A percentile compares a stretch with the other conserved stretches of the same genome.
phyloP scores from a whole-genome alignment of 805 yeast genomes.

The Ogataea parapolymorpha region DNA sequence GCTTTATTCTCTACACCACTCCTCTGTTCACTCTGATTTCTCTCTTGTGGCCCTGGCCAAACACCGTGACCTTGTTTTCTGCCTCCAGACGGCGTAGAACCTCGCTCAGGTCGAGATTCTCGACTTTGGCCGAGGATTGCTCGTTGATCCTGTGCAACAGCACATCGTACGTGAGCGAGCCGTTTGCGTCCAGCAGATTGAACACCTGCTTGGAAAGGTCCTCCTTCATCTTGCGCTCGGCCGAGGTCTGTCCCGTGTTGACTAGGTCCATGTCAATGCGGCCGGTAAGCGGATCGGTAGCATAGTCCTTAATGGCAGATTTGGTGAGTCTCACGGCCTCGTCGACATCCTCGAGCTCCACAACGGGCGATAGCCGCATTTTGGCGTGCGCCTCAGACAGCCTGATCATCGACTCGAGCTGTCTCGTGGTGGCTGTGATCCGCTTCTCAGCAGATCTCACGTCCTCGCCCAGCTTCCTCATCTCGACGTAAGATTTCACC shows the following conservation, averaged over 20 bases:
- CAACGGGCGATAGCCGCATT: slow-evolving; percentile 75
- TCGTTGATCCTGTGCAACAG: slow-evolving; percentile 64
- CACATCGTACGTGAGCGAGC: slow-evolving; percentile 54
- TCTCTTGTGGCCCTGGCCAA: slow-evolving; percentile 72
- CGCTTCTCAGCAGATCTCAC: slow-evolving; percentile 80
- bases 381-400: slow-evolving; percentile 96
- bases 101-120: slow-evolving; percentile 66
- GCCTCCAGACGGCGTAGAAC: slow-evolving; percentile 63
- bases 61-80: slow-evolving; percentile 64
- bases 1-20: background rate
- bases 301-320: slow-evolving; percentile 95
- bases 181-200: slow-evolving; percentile 47
- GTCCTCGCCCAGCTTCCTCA: slow-evolving; percentile 94
- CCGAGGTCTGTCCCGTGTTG: slow-evolving; percentile 91
- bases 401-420: slow-evolving; percentile 92
- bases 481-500: slow-evolving; percentile 84
- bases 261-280: slow-evolving; percentile 96
- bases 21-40: slow-evolving; percentile 38
- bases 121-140: slow-evolving; percentile 59
- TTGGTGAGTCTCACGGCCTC: slow-evolving; percentile 93
- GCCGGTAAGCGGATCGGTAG: slow-evolving; percentile 96
- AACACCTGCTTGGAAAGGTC: slow-evolving; percentile 65
- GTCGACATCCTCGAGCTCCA: slow-evolving; percentile 75
- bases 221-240: slow-evolving; percentile 74
- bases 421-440: slow-evolving; percentile 97